Base-by-base conservation (phyloP, 257 asterid species). In the Gardenia jasminoides region DNA sequence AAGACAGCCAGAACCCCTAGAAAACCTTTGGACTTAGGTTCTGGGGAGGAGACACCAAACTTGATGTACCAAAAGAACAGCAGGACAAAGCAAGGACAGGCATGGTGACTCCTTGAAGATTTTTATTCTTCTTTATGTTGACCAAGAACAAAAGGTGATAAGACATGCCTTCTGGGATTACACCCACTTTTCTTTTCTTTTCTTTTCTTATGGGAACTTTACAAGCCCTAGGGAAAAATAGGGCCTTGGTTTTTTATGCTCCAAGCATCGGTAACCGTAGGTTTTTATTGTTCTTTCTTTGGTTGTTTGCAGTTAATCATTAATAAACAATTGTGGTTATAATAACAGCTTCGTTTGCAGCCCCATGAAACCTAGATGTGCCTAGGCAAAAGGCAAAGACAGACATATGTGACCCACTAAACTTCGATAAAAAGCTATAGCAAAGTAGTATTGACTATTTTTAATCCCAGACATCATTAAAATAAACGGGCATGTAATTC, bases 81-180 rank as follows among this genome's bases (percentile, higher is more conserved):
- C 70, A 70, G 44, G 72, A 80, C 70, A 73, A 31, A 26, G 33
- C 61, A 46, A 61, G 70, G 78, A 80, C 76, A 81, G 79, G 81
- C 89, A 83, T 73, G 89, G 73, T 62, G 26, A 64, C 47, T 69
- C 69, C 75, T 56, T 56, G 9, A 36, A 70, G 13, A 43, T 75
- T 52, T 80, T 74, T 77, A 61, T 59, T 70, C 78, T 79, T 62
- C 76, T 72, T 79, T 67, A 78, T 78, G 80, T 83, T 80, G 82
- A 80, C 85, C 82, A 43, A 78, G 50, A 77, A 78, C 70, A 62
- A 64, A 78, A 67, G 74, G 7, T 80, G 80, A 85, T 75, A 64
- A 80, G 87, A 88, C 93, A 86, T 87, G 85, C 87, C 81, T 64
- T 79, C 73, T 80, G 77, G 88, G 88, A 87, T 79, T 79, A 81